These are phyloP conservation scores for Nakaseomyces glabratus DNA, from an alignment of 1,139 yeast genomes.

Conservation along the genomic window DNA sequence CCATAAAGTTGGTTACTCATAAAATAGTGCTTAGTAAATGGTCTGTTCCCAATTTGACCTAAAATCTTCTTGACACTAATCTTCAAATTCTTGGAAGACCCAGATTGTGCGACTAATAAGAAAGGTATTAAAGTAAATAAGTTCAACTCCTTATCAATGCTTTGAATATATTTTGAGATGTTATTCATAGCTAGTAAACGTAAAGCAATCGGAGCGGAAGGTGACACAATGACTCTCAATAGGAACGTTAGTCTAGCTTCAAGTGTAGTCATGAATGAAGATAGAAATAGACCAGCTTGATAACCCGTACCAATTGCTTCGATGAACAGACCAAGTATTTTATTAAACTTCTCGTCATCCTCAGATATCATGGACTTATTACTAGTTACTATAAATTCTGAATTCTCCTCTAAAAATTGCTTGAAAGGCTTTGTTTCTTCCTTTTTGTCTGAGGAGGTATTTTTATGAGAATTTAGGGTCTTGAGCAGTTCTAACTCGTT, in stretches of 20 bases:
- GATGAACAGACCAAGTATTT: slow-evolving; percentile 37
- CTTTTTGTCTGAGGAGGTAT: slow-evolving; percentile 28
- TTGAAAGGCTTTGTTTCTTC: slow-evolving; percentile 25
- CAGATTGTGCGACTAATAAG: slow-evolving; percentile 35
- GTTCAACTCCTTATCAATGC: slow-evolving; percentile 32
- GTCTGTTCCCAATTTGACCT: slow-evolving; percentile 32
- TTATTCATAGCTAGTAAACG: slow-evolving; percentile 42
- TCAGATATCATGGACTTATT: slow-evolving; percentile 26
- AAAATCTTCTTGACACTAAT: slow-evolving; percentile 29
- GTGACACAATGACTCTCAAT: slow-evolving; percentile 47
- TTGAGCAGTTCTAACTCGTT: slow-evolving; percentile 19
- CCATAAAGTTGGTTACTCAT: slow-evolving; percentile 41
- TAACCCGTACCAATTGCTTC: slow-evolving; percentile 34
- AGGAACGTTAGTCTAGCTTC: slow-evolving; percentile 47
- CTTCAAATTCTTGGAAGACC: slow-evolving; percentile 36
- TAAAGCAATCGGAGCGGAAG: slow-evolving; percentile 48
- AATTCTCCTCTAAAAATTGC: slow-evolving; percentile 28
- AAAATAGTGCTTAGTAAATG: slow-evolving; percentile 36
- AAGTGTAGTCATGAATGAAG: slow-evolving; percentile 30
- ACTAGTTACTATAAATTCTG: slow-evolving; percentile 25
- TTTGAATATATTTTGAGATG: slow-evolving; percentile 34
- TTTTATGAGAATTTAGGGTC: slow-evolving; percentile 10
- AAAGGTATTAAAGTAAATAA: slow-evolving; percentile 39
- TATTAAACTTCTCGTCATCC: slow-evolving; percentile 38
- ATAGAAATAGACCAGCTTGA: slow-evolving; percentile 31